phyloP scores from a whole-genome alignment of 176 grass and related monocot genomes.

The Cenchrus fungigraminus region DNA sequence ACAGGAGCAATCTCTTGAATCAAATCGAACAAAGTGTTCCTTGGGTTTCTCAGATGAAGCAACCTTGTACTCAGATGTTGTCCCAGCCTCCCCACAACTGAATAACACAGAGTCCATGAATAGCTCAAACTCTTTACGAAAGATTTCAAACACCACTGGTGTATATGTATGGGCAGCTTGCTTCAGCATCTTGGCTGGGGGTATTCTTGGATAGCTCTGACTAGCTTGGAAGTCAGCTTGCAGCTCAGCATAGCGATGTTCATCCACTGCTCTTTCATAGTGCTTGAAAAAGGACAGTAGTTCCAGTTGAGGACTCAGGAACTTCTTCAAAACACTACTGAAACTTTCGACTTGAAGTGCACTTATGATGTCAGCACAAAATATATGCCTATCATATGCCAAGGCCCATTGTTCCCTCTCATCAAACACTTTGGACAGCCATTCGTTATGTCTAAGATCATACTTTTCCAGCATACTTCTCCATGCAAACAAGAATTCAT shows the following conservation, averaged over 20 bases:
- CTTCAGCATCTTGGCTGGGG: constrained; percentile 91
- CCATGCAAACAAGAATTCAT: constrained; percentile 87
- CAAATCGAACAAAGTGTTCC: constrained; percentile 87
- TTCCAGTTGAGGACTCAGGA: constrained; percentile 85
- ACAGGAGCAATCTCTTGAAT: constrained; percentile 83
- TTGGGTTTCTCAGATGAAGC: constrained; percentile 83
- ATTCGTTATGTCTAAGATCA: constrained; percentile 94
- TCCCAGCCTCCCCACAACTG: constrained; percentile 70
- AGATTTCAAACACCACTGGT: constrained; percentile 96
- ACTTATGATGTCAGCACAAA: constrained; percentile 86
- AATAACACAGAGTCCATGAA: constrained; percentile 98
- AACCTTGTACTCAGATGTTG: constrained; percentile 80
- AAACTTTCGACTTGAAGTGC: constrained; percentile 86
- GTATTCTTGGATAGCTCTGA: constrained; percentile 99
- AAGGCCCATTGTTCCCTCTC: constrained; percentile 89
- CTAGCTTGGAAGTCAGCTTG: constrained; percentile 99
- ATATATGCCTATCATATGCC: constrained; percentile 85
- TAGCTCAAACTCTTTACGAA: constrained; percentile 95
- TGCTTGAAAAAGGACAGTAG: constrained; percentile 95
- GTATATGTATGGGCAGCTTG: constrained; percentile 96
- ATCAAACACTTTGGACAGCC: constrained; percentile 86
- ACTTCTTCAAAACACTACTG: constrained; percentile 83
- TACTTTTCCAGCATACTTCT: constrained; percentile 92
- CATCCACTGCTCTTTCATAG: constrained; percentile 94
- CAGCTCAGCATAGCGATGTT: constrained; percentile 94